Evolutionary conservation across 2,329 filamentous ascomycete genomes (phyloP).

Genomic region (Diaporthe sp.): DNA sequence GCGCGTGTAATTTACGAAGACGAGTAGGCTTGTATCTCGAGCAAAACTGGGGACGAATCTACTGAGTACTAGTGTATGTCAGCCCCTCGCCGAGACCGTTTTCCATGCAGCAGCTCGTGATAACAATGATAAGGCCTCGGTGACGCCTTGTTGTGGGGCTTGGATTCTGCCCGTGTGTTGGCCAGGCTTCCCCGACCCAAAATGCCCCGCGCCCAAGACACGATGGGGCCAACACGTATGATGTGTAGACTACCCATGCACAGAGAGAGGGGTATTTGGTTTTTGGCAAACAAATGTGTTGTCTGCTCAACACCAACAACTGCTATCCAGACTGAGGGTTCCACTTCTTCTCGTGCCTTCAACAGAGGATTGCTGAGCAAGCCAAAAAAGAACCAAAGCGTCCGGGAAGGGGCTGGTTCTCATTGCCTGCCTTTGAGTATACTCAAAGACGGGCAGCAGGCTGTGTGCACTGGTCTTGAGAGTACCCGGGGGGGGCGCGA

Average conservation of each 20-base stretch:
- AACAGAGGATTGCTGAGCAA: neutral
- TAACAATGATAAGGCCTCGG: slow-evolving; percentile 7
- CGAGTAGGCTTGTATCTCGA: neutral
- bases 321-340: neutral
- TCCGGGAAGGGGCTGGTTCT: neutral
- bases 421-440: neutral
- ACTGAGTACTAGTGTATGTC: neutral
- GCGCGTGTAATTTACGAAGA: neutral
- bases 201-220: slow-evolving; percentile 3
- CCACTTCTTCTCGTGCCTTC: neutral
- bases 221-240: slow-evolving; percentile 14
- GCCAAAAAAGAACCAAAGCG: neutral
- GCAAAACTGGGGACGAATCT: too few relatives aligned
- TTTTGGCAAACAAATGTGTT: neutral
- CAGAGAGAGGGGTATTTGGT: neutral
- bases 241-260: neutral
- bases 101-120: neutral
- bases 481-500: too few relatives aligned
- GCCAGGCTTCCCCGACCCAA: slow-evolving; percentile 4
- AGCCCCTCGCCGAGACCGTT: neutral
- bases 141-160: slow-evolving; percentile 7
- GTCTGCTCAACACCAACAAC: neutral
- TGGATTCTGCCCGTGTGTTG: slow-evolving; percentile 20
- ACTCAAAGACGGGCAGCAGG: neutral
- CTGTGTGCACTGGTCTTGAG: too few relatives aligned